Evolutionary conservation across 2,329 filamentous ascomycete genomes (phyloP).

Genomic region (Trichoderma sp.): DNA sequence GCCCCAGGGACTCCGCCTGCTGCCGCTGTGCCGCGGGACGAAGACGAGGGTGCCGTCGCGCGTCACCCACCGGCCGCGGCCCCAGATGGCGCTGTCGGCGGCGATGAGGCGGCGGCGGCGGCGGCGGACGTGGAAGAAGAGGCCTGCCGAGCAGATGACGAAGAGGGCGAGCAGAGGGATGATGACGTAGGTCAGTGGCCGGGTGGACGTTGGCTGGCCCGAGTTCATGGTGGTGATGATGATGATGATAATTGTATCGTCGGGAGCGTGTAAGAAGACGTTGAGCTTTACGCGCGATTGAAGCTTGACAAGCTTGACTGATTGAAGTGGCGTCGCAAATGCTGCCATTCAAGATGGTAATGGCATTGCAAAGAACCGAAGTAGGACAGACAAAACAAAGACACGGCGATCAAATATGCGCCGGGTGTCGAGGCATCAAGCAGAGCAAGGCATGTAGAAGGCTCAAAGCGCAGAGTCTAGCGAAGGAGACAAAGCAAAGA

Average conservation of each 20-base stretch:
- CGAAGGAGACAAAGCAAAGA: not conserved
- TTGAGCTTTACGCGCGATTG: too few species aligned
- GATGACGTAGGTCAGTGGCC: conserved; percentile 61
- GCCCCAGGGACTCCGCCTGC: conserved; percentile 32
- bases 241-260: not conserved
- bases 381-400: not conserved
- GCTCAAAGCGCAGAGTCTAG: not conserved
- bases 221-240: conserved; percentile 25
- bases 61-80: conserved; percentile 27
- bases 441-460: not conserved
- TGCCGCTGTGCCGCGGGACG: conserved; percentile 21
- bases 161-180: conserved; percentile 52
- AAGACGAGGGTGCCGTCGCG: conserved; percentile 36
- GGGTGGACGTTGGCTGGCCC: conserved; percentile 43
- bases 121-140: conserved; percentile 48
- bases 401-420: not conserved
- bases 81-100: conserved; percentile 24
- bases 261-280: too few species aligned
- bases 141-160: conserved; percentile 43
- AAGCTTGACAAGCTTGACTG: too few species aligned
- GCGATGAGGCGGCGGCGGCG: conserved; percentile 35
- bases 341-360: too few species aligned
- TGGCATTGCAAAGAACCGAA: too few species aligned
- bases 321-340: too few species aligned
- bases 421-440: not conserved